These are phyloP conservation scores for Sarocladium brachiariae DNA, from an alignment of 2,329 filamentous ascomycete species.

Conservation along the genomic window DNA sequence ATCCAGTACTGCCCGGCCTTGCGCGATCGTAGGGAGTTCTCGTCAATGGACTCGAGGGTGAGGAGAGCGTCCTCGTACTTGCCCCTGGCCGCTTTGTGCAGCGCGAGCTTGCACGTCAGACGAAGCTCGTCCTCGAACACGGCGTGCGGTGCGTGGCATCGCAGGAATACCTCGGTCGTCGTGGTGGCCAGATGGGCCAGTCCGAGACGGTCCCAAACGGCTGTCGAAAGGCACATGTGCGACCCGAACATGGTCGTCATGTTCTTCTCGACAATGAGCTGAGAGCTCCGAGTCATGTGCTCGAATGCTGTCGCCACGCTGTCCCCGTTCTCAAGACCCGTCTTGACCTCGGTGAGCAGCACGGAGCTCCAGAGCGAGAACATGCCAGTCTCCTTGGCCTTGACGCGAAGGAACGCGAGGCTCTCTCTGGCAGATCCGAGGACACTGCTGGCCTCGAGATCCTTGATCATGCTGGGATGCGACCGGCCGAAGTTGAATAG, in stretches of 20 bases:
- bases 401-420: constrained; percentile 74
- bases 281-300: constrained; percentile 72
- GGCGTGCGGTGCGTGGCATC: constrained; percentile 55
- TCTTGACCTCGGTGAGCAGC: constrained; percentile 76
- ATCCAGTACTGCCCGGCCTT: constrained; percentile 71
- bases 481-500: constrained; percentile 88
- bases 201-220: constrained; percentile 72
- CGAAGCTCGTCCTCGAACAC: constrained; percentile 73
- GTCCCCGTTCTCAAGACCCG: constrained; percentile 66
- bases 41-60: constrained; percentile 39
- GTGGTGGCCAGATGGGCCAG: constrained; percentile 46
- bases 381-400: constrained; percentile 80
- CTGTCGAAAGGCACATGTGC: constrained; percentile 64
- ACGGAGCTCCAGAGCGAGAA: constrained; percentile 79
- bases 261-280: constrained; percentile 71
- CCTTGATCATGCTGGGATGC: constrained; percentile 67
- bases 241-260: constrained; percentile 66
- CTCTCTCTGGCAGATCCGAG: constrained; percentile 74
- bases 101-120: constrained; percentile 63
- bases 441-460: constrained; percentile 65
- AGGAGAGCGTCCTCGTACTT: constrained; percentile 60
- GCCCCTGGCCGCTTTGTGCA: constrained; percentile 53
- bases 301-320: constrained; percentile 61
- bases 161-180: constrained; percentile 66
- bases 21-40: constrained; percentile 59